Conservation (phyloP, 148 eudicot genomes). For the Amaranthus cruentus region DNA sequence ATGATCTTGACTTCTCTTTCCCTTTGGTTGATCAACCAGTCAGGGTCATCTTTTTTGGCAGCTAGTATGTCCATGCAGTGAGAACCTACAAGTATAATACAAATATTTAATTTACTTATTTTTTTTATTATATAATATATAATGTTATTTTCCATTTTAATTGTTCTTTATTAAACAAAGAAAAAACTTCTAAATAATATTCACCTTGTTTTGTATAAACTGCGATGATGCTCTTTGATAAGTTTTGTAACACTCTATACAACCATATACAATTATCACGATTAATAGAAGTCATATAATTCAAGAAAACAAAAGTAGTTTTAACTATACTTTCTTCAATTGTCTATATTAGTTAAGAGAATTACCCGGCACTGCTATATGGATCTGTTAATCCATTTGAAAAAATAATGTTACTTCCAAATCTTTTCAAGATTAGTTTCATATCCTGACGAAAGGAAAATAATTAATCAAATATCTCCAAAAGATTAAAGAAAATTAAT, state of each 20-base stretch:
- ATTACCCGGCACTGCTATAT: slow-evolving; percentile 26
- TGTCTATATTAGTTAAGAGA: neutral
- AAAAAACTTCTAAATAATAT: too few species aligned
- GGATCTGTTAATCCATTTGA: slow-evolving; percentile 32
- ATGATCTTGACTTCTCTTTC: slow-evolving; percentile 29
- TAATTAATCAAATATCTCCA: neutral
- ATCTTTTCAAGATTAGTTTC: slow-evolving; percentile 21
- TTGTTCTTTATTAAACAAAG: neutral
- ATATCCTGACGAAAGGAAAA: slow-evolving; percentile 11
- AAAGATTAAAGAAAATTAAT: too few species aligned
- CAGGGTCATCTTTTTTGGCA: slow-evolving; percentile 19
- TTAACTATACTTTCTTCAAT: neutral
- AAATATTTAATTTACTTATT: neutral
- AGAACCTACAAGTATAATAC: slow-evolving; percentile 14
- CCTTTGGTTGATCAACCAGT: slow-evolving; percentile 28
- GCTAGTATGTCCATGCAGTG: slow-evolving; percentile 14
- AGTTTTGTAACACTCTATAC: slow-evolving; percentile 19
- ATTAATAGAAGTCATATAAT: neutral
- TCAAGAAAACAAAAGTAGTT: neutral
- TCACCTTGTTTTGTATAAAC: slow-evolving; percentile 21
- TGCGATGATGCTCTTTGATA: slow-evolving; percentile 24
- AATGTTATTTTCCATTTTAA: too few species aligned
- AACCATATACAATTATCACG: neutral
- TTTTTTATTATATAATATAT: neutral
- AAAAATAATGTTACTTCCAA: slow-evolving; percentile 31